Evolutionary conservation across 1,139 yeast species (phyloP), one percentile per base, ranked within the genome.

Genomic region (Waltiozyma sp.): DNA sequence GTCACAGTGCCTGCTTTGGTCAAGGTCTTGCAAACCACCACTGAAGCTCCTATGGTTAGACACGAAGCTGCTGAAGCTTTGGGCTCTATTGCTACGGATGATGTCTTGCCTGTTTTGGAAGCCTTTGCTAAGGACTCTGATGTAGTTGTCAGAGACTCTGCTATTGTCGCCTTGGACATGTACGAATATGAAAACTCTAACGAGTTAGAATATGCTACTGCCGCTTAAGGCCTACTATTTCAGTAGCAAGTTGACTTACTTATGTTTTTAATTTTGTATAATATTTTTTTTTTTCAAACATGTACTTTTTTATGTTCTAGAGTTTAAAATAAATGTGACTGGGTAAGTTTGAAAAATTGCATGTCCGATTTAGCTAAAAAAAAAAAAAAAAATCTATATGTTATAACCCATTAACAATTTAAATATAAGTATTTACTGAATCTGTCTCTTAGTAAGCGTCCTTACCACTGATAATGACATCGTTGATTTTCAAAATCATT

Each of bases 31-130:
- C 77, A 78, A 54, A 78, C 86, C 61, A 76, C 72, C 45, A 60
- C 65, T 16, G 96, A 93, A 68, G 97, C 94, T 39, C 95, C 94
- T 47, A 93, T 93, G 98, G 98, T 93, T 33, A 82, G 99, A 68
- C 99, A 93, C 61, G 99, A 93, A 66, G 98, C 98, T 45, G 98
- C 98, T 28, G 99, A 93, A 66, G 98, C 98, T 26, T 73, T 93
- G 55, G 98, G 98, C 21, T 77, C 95, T 26, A 91, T 93, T 61
- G 97, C 96, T 23, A 86, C 96, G n/a, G 95, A 86, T 56, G 96
- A 89, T 46, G 95, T 91, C 41, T 72, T 89, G 52, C 96, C 96
- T 16, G 81, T 91, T 36, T 75, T 93, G 58, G 75, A 84, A 60
- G 70, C 79, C 38, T 85, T 84, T 63, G 73, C 89, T 55, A 70